phyloP scores from a whole-genome alignment of 163 green algal species.

The Chlorella variabilis region DNA sequence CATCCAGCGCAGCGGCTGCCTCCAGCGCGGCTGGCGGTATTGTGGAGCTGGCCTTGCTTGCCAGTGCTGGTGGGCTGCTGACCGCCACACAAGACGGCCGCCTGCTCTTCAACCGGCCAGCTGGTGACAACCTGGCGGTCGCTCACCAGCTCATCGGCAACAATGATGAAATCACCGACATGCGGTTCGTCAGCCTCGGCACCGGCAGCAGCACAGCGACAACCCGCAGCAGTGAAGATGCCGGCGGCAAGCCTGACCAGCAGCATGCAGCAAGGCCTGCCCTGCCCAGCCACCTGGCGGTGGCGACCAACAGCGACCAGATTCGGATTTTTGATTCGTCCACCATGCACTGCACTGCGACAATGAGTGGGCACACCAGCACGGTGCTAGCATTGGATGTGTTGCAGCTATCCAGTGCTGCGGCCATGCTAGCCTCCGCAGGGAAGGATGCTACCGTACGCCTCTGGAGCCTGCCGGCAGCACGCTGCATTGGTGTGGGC shows the following conservation, averaged over 20 bases:
- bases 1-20: conserved; percentile 38
- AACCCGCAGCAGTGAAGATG: neutral
- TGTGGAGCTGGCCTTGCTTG: conserved; percentile 60
- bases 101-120: conserved; percentile 71
- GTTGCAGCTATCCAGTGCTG: conserved; percentile 36
- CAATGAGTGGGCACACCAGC: conserved; percentile 79
- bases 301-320: conserved; percentile 86
- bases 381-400: conserved; percentile 73
- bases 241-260: neutral
- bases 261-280: neutral
- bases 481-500: conserved; percentile 64
- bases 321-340: conserved; percentile 67
- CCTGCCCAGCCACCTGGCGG: conserved; percentile 69
- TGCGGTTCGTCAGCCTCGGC: conserved; percentile 76
- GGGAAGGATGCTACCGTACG: conserved; percentile 86
- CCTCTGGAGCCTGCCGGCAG: conserved; percentile 66
- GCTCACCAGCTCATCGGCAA: conserved; percentile 89
- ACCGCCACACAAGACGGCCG: conserved; percentile 80
- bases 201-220: neutral
- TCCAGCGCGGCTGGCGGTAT: conserved; percentile 51
- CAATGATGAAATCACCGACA: conserved; percentile 94
- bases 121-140: conserved; percentile 34
- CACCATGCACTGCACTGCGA: conserved; percentile 68
- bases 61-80: conserved; percentile 61
- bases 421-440: conserved; percentile 71